phyloP scores from a whole-genome alignment of 495 filamentous ascomycete genomes.

The Arthonia radiata region DNA sequence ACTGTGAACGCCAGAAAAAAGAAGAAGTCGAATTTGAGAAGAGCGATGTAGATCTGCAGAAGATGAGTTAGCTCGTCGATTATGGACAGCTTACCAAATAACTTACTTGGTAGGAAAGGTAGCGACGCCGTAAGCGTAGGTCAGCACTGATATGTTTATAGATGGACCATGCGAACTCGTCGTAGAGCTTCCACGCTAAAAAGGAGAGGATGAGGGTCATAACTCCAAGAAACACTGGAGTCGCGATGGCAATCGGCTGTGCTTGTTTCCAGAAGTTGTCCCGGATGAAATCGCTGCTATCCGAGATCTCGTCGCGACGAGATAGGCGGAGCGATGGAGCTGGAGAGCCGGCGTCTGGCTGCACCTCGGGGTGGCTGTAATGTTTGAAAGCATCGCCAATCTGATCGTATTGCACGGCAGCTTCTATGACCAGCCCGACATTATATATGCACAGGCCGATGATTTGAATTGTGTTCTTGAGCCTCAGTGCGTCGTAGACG shows the following conservation, averaged over 20 bases:
- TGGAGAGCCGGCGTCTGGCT: too few relatives aligned
- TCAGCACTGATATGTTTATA: conserved; percentile 98
- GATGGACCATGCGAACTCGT: conserved; percentile 97
- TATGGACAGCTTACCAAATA: background rate
- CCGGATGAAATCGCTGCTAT: conserved; percentile 11
- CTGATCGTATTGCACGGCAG: conserved; percentile 75
- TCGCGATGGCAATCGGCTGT: conserved; percentile 56
- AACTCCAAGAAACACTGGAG: conserved; percentile 61
- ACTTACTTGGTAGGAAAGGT: conserved; percentile 81
- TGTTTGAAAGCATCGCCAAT: conserved; percentile 54
- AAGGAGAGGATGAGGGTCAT: conserved; percentile 45
- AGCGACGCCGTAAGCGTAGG: conserved; percentile 85
- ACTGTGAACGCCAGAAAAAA: conserved; percentile 98
- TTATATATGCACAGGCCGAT: conserved; percentile 90
- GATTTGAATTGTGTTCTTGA: conserved; percentile 97
- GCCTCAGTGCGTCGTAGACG: conserved; percentile 72
- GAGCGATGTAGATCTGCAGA: conserved; percentile 75
- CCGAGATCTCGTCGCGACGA: conserved; percentile 17
- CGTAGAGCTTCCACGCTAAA: conserved; percentile 81
- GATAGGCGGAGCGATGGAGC: too few relatives aligned
- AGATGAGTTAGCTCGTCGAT: conserved; percentile 1
- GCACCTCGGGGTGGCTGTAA: too few relatives aligned
- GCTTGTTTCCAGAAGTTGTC: conserved; percentile 37
- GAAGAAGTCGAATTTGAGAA: conserved; percentile 98
- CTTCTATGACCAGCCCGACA: conserved; percentile 70